Base-by-base conservation (phyloP, 2,329 filamentous ascomycete genomes). In the Ampelomyces quisqualis region DNA sequence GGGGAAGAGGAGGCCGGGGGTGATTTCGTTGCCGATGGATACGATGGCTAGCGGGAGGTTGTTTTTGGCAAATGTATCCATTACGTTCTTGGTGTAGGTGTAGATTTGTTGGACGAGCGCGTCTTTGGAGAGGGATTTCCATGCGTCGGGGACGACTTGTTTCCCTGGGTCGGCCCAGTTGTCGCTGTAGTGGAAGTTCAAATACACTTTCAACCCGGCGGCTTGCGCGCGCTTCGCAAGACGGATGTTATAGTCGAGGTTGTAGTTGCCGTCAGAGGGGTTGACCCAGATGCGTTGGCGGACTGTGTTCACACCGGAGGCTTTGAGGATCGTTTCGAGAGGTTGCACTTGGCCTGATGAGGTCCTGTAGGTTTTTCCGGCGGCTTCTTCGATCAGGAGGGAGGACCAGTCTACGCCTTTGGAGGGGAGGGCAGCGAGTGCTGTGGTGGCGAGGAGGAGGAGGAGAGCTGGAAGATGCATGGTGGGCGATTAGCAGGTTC, bases 1-100 rank as follows among this genome's bases (percentile, higher is more conserved):
- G 0, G 84, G 83, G 73, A 80, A 86, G 29, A 88, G 75, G 21
- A 88, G 69, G 0, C 85, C 85, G 1, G 73, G 68, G 0, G 79
- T 78, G 61, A 89, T 88, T 60, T 88, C 85, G 57, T 89, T 89
- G 17, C 85, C 85, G 49, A 89, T 83, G 11, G 80, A 83, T 34
- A 88, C 77, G 34, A 88, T 81, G 2, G 73, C 70, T 0, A 84
- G 77, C 3, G 72, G 65, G 15, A 86, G 72, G 3, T 74, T 74
- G 11, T 76, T 76, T 0, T 64, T 63, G 1, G 78, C 73, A 55
- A 88, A 86, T 11, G 73, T 67, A 57, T 88, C 79, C 43, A 78
- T 76, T 0, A 84, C 77, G 3, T 75, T 72, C 4, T 77, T 65
- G 0, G 85, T 88, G 65, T 89, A 88, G 66, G 84, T 82, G 69